Percentiles rank a stretch among this genome's conserved stretches.
Evolutionary conservation across 2,329 filamentous ascomycete genomes (phyloP).

Genomic region (Claviceps digitariae): DNA sequence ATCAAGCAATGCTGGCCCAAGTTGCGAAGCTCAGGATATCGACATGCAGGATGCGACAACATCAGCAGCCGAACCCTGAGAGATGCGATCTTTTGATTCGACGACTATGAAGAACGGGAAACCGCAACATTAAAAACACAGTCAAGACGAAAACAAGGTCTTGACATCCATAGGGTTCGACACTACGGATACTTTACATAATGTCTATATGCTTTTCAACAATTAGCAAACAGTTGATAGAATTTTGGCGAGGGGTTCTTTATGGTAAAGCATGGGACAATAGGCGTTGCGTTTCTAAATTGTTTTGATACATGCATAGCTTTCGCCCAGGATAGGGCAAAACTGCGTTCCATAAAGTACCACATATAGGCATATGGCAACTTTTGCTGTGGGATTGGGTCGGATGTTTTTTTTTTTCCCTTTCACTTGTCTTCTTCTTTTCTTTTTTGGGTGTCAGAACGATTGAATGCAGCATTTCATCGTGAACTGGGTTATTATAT

Average conservation of each 20-base stretch:
- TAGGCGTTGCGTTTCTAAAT: constrained; percentile 25
- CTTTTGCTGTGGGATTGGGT: background rate
- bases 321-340: constrained; percentile 6
- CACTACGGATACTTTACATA: background rate
- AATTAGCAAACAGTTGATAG: constrained; percentile 15
- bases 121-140: background rate
- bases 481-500: background rate
- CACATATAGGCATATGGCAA: constrained; percentile 6
- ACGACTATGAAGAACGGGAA: background rate
- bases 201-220: constrained; percentile 4
- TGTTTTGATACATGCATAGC: constrained; percentile 8
- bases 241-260: constrained; percentile 12
- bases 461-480: background rate
- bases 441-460: background rate
- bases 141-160: background rate
- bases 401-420: background rate
- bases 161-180: background rate
- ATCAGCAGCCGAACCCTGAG: constrained; percentile 32
- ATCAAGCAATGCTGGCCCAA: constrained; percentile 16
- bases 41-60: constrained; percentile 44
- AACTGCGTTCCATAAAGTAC: constrained; percentile 15
- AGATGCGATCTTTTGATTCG: background rate
- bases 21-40: constrained; percentile 32
- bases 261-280: constrained; percentile 20
- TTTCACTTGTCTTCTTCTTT: background rate